phyloP scores from a whole-genome alignment of 2,329 filamentous ascomycete genomes.

The Arthrocladium fulminans region DNA sequence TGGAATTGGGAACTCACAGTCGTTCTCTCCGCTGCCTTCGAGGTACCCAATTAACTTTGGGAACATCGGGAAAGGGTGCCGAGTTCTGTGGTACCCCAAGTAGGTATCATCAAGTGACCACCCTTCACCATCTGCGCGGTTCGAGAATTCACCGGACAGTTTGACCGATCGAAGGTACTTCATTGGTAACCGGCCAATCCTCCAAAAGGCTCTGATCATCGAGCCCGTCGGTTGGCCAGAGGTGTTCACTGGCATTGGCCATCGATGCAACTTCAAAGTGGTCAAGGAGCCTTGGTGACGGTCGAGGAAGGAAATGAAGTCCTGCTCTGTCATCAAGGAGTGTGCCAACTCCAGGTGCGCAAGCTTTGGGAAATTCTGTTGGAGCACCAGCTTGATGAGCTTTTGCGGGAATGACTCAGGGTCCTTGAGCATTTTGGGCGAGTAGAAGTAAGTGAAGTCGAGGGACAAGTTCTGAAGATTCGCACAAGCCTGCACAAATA shows the following conservation, averaged over 20 bases:
- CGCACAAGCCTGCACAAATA: conserved; percentile 1
- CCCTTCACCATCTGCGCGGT: not conserved
- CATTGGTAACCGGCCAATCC: conserved; percentile 1
- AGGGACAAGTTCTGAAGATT: not conserved
- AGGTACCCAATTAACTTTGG: not conserved
- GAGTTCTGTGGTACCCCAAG: not conserved
- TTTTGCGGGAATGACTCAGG: conserved; percentile 1
- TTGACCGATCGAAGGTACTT: not conserved
- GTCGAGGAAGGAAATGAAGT: conserved; percentile 2
- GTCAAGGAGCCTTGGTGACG: not conserved
- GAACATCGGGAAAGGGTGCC: not conserved
- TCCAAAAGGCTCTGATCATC: not conserved
- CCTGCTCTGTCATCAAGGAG: conserved; percentile 7
- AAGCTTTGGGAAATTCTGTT: not conserved
- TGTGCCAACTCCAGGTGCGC: not conserved
- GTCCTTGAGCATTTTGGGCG: not conserved
- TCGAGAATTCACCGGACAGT: conserved; percentile 1
- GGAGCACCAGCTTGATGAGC: conserved; percentile 1
- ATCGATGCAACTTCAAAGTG: not conserved
- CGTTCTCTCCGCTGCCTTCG: not conserved
- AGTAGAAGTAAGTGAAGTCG: conserved; percentile 3
- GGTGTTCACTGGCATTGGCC: conserved; percentile 6
- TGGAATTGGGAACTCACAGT: not conserved
- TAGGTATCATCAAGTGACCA: not conserved
- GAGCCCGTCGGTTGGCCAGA: conserved; percentile 3